Percentiles rank a stretch among this genome's conserved stretches.
Evolutionary conservation across 768 basidiomycete species (phyloP).

Genomic region (Paxillus rubicundulus): DNA sequence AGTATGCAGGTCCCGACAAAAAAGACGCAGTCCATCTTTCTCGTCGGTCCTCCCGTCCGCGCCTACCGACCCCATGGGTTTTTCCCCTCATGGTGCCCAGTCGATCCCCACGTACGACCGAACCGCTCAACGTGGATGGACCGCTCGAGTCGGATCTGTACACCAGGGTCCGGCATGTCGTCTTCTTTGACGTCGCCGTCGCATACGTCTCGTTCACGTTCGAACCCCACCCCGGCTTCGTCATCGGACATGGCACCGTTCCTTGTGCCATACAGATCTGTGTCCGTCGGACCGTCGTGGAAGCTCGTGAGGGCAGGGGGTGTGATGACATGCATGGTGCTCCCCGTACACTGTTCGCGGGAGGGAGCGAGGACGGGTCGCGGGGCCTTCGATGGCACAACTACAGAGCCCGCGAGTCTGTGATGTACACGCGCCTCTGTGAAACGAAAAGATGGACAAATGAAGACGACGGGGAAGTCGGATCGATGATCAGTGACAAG

Average conservation of each 20-base stretch:
- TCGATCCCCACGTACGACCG: not conserved
- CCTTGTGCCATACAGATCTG: too few relatives aligned
- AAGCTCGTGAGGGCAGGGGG: too few relatives aligned
- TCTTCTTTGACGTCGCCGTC: not conserved
- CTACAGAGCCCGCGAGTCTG: not conserved
- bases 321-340: too few relatives aligned
- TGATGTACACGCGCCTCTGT: not conserved
- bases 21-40: not conserved
- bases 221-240: not conserved
- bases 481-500: not conserved
- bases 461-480: not conserved
- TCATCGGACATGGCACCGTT: not conserved
- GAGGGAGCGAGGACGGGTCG: not conserved
- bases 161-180: not conserved
- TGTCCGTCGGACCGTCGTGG: too few relatives aligned
- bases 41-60: too few relatives aligned
- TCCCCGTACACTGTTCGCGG: not conserved
- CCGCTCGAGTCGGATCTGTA: not conserved
- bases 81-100: not conserved
- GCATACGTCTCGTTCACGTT: not conserved
- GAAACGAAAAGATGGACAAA: not conserved
- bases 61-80: not conserved
- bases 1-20: not conserved
- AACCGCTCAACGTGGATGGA: not conserved
- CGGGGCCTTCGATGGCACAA: not conserved